Conservation (phyloP, 768 basidiomycete species). For the Mycena rebaudengoi region DNA sequence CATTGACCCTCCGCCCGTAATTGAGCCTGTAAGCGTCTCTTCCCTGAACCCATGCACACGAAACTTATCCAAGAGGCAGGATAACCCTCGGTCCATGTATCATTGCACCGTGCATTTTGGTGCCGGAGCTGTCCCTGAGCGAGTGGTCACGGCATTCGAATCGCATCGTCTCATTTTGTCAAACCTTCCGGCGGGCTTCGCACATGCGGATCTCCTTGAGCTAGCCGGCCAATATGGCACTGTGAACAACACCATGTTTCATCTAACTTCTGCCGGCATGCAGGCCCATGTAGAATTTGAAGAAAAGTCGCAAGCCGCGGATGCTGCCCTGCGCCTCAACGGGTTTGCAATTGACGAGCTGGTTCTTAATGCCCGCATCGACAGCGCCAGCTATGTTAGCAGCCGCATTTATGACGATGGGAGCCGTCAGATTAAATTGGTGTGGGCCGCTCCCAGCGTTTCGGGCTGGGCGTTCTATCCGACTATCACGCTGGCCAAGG, state of each 20-base stretch:
- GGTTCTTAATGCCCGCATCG: constrained; percentile 8
- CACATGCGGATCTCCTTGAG: constrained; percentile 5
- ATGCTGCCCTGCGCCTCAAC: constrained; percentile 18
- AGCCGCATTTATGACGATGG: constrained; percentile 1
- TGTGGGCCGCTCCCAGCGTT: constrained; percentile 22
- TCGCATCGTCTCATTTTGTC: neutral
- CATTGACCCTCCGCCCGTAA: neutral
- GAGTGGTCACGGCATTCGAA: constrained; percentile 16
- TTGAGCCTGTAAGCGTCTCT: constrained; percentile 2
- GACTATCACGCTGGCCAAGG: constrained; percentile 10
- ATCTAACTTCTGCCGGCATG: neutral
- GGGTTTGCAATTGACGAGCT: constrained; percentile 1
- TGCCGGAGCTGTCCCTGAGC: constrained; percentile 4
- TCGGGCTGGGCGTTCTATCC: constrained; percentile 25
- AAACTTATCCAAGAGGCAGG: neutral
- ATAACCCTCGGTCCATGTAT: constrained; percentile 2
- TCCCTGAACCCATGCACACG: no score
- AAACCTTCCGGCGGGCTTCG: constrained; percentile 15
- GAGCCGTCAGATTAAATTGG: constrained; percentile 9
- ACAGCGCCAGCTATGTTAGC: constrained; percentile 6
- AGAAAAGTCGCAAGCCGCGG: constrained; percentile 12
- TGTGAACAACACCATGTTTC: constrained; percentile 17
- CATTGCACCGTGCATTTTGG: constrained; percentile 16
- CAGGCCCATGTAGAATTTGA: constrained; percentile 18
- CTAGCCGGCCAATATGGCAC: constrained; percentile 13